Percentiles rank a stretch among this genome's conserved stretches.
phyloP scores from a whole-genome alignment of 306 rosid genomes.

The Macrotyloma uniflorum region DNA sequence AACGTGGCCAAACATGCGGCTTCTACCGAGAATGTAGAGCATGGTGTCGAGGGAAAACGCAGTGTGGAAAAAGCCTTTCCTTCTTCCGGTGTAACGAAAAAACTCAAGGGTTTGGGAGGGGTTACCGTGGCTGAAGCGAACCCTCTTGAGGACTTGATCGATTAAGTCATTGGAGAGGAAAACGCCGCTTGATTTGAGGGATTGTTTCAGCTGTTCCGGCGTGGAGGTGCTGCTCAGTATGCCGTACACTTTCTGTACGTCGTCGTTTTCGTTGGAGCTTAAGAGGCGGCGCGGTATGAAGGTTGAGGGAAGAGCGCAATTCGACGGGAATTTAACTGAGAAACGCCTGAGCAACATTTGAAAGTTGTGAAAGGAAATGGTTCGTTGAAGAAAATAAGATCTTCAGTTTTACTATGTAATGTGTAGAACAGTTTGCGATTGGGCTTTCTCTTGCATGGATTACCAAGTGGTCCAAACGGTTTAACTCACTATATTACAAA shows the following conservation, averaged over 20 bases:
- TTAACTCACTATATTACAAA: too few species aligned
- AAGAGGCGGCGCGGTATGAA: slow-evolving; percentile 32
- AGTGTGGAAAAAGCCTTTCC: slow-evolving; percentile 82
- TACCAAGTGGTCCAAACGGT: too few species aligned
- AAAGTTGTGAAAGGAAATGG: background rate
- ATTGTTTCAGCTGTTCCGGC: slow-evolving; percentile 44
- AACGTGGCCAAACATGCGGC: slow-evolving; percentile 59
- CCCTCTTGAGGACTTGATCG: slow-evolving; percentile 74
- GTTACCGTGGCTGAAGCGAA: slow-evolving; percentile 81
- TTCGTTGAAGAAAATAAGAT: too few species aligned
- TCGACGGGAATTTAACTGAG: slow-evolving; percentile 22
- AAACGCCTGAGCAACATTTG: slow-evolving; percentile 35
- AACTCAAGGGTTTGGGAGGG: slow-evolving; percentile 78
- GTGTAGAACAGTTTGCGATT: too few species aligned
- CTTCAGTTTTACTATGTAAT: too few species aligned
- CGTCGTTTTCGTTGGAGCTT: slow-evolving; percentile 38
- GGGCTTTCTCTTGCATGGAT: too few species aligned
- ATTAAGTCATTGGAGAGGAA: slow-evolving; percentile 80
- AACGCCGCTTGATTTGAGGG: slow-evolving; percentile 62
- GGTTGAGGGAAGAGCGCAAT: slow-evolving; percentile 32
- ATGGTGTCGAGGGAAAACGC: slow-evolving; percentile 71
- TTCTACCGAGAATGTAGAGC: slow-evolving; percentile 80
- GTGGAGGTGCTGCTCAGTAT: slow-evolving; percentile 52
- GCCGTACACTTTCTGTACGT: slow-evolving; percentile 55
- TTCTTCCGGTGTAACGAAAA: slow-evolving; percentile 58